Base-by-base conservation (phyloP, 352 stramenopile genomes). In the Elongisporangium anandrum region DNA sequence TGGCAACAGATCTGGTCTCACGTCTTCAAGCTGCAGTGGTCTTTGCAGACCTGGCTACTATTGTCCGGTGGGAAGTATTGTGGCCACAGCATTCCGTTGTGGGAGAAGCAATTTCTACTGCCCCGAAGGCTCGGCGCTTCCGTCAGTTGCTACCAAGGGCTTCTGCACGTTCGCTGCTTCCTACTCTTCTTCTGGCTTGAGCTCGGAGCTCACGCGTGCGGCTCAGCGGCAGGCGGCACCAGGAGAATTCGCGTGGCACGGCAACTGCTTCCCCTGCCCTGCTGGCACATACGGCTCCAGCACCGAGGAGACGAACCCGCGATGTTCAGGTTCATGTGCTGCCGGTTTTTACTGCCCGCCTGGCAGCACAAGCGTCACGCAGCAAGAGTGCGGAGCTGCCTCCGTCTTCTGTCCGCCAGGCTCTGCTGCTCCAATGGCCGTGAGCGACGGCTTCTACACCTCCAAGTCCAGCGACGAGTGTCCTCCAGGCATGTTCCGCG, bases 301-400 rank as follows among this genome's bases (percentile, higher is more conserved):
- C 9, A 34, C 63, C 9, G 78, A 75, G 15, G 68, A 90, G 60
- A 72, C 61, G 8, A 58, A 75, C 51, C 55, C 77, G 1, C 59
- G 58, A 0, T 97, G 89, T 54, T 72, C 73, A 0, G 89, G 84
- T 0, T 29, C 29, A 3, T 97, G 89, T 64, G 47, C 66, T 16
- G 17, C 65, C 7, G 89, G 89, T 5, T 96, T 85, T 63, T 95
- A 75, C 61, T 92, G 82, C 34, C 78, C 79, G 13, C 45, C 63
- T 5, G 74, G 74, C 4, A 92, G 79, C 64, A 75, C 65, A 13
- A 70, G 69, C 1, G 48, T 68, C 3, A 80, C 65, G 0, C 60
- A 85, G 53, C 59, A 60, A 10, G 76, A 85, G 48, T 92, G 82
- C 45, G 82, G 82, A 1, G 60, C 69, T 19, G 66, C 75, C 15